Evolutionary conservation across 177 flowering plant genomes (phyloP).

Genomic region (Vitis hybrid): DNA sequence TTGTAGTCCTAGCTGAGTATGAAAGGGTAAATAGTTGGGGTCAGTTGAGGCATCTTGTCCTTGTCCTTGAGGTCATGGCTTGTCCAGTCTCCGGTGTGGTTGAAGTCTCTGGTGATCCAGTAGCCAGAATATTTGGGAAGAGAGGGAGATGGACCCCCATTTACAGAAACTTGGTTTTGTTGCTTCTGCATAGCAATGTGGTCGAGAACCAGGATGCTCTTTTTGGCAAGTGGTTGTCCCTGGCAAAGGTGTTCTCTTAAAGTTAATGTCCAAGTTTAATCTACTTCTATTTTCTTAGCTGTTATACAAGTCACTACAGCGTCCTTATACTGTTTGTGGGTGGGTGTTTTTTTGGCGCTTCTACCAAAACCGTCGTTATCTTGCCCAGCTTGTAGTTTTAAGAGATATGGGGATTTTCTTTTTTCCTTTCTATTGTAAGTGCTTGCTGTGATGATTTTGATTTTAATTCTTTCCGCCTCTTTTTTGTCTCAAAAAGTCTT

Average conservation of each 20-base stretch:
- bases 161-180: neutral
- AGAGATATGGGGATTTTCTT: neutral
- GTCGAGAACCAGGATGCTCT: neutral
- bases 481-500: neutral
- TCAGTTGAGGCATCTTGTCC: slow-evolving; percentile 18
- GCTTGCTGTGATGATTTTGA: neutral
- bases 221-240: neutral
- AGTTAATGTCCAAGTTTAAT: neutral
- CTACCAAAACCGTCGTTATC: neutral
- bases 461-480: neutral
- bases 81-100: slow-evolving; percentile 8
- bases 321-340: neutral
- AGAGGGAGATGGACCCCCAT: neutral
- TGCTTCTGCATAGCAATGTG: neutral
- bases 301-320: neutral
- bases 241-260: neutral
- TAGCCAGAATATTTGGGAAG: neutral
- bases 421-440: neutral
- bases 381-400: neutral
- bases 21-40: slow-evolving; percentile 9
- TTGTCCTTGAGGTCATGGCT: slow-evolving; percentile 3
- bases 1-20: slow-evolving; percentile 1
- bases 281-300: neutral
- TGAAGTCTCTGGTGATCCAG: neutral
- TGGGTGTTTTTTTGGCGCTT: slow-evolving; percentile 4